Base-by-base conservation (phyloP, 1,284 basidiomycete species). In the Volvariella volvacea region DNA sequence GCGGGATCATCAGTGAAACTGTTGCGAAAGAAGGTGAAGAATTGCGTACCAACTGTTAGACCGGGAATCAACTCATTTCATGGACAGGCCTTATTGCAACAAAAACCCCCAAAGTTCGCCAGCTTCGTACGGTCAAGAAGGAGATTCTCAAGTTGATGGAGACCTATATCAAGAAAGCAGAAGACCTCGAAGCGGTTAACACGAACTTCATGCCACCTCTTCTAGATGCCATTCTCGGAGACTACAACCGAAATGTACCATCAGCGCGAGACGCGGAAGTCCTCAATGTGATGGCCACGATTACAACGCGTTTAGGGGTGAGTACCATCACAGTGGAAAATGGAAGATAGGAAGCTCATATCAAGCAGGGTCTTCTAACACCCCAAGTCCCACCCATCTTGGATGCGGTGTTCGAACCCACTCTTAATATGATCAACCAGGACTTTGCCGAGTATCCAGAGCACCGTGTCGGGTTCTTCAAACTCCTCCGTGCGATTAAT, bases 401-500 rank as follows among this genome's bases (percentile, higher is more conserved):
- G 31, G 96, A 99, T 57, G 93, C 95, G 14, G 91, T 99, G 42
- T 99, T 99, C 56, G 94, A 97, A 67, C 92, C 92, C 34, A 99
- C 96, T 3, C 70, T 99, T 50, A 88, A 85, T 58, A 99, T 99
- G 96, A 99, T 99, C 65, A 98, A 96, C 66, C 90, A 96, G 74
- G 96, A 99, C 71, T 96, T 99, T 58, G 74, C 94, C 16, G 96
- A 99, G 67, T 99, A 80, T 71, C 96, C 96, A 17, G 96, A 99
- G 64, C 95, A 99, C 64, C 90, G 96, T 48, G 86, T 88, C 28
- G 95, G 93, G 43, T 96, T 99, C 80, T 99, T 94, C 79, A 94
- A 92, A 68, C 77, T 99, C 48, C 73, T 99, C 47, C 82, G 93
- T 45, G 87, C 92, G 4, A 96, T 98, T 64, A 94, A 98, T 67